These are phyloP conservation scores for Mucuna pruriens DNA, from an alignment of 306 rosid species.

Conservation along the genomic window DNA sequence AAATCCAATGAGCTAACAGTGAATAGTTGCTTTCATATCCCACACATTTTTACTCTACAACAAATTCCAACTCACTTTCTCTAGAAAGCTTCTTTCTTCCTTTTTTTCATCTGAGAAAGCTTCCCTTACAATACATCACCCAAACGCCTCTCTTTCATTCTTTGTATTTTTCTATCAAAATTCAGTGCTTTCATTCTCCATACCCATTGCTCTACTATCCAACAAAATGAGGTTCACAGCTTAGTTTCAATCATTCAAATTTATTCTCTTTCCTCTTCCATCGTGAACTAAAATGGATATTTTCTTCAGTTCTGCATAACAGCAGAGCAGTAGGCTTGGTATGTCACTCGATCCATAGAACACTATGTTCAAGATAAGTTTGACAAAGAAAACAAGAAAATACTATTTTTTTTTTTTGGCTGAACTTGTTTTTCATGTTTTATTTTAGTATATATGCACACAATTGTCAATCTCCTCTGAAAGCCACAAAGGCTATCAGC, in stretches of 20 bases:
- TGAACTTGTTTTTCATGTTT: conserved; percentile 20
- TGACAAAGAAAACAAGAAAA: not conserved
- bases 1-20: not conserved
- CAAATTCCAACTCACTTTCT: not conserved
- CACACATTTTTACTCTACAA: not conserved
- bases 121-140: not conserved
- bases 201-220: not conserved
- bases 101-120: not conserved
- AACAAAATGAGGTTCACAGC: not conserved
- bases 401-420: not conserved
- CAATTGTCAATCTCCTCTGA: not conserved
- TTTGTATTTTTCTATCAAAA: not conserved
- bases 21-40: not conserved
- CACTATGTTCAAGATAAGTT: not conserved
- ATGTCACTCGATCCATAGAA: conserved; percentile 6
- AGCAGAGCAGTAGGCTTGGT: not conserved
- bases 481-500: not conserved
- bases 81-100: not conserved
- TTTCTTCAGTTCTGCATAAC: not conserved
- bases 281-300: not conserved
- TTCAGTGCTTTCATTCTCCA: not conserved
- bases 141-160: not conserved
- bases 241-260: conserved; percentile 4
- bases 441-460: not conserved
- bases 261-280: not conserved